Base-by-base conservation (phyloP, 306 rosid species). In the Fragaria vesca region DNA sequence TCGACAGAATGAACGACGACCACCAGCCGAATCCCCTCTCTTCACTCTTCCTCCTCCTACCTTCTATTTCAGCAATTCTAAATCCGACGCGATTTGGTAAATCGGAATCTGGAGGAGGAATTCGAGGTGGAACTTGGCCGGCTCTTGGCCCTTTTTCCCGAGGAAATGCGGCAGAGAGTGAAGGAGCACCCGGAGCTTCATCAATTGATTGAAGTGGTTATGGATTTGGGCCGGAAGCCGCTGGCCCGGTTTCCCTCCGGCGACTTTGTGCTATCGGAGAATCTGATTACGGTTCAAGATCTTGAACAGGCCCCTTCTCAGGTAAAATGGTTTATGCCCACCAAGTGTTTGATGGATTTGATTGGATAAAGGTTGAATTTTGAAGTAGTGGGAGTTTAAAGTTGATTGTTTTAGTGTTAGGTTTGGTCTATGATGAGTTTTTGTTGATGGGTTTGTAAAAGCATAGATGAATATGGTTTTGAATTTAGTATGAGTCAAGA, bases 221-320 rank as follows among this genome's bases (percentile, higher is more conserved):
- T 91, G 97, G 97, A 95, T 84, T 92, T 95, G 86, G 98, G 98
- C 61, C 88, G 98, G 82, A 90, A 92, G 76, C 98, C 98, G 0
- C 66, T 92, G 52, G 98, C 97, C 17, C 85, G 98, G 78, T 95
- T 95, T 80, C 98, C 97, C 9, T 84, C 95, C 2, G 96, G 97
- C 0, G 98, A 95, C 78, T 90, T 86, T 69, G 86, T 86, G 52
- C 86, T 94, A 70, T 92, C 93, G 46, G 92, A 90, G 50, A 85
- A 75, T 55, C 94, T 88, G 6, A 89, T 90, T 24, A 24, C 24
- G 24, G 82, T 87, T 78, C 85, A 89, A 75, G 97, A 95, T 81
- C 85, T 95, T 50, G 86, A 84, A 15, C 89, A 89, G 73, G 98
- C 97, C 34, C 96, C n/a, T 76, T 91, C 97, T 57, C 91, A 91